Percentiles rank a stretch among this genome's conserved stretches.
Conservation (phyloP, 176 grass and related monocot species). For the Aegilops bicornis region DNA sequence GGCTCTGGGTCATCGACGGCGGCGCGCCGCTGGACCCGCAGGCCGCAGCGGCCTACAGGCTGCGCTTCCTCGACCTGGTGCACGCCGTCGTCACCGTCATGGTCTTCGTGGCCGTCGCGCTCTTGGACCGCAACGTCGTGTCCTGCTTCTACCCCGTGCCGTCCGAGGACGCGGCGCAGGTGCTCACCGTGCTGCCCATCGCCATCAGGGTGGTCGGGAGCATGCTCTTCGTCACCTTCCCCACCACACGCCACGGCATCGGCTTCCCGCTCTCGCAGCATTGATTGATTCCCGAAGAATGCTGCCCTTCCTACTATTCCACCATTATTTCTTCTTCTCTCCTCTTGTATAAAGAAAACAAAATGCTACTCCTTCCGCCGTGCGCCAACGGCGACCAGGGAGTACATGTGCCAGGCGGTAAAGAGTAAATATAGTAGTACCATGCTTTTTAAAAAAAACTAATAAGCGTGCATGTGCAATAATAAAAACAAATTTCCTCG, state of each 20-base stretch:
- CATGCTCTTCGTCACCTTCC: constrained; percentile 78
- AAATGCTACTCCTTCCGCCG: too few species aligned
- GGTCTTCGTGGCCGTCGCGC: constrained; percentile 70
- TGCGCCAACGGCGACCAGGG: too few species aligned
- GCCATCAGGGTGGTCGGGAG: constrained; percentile 70
- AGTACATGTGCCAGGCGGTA: too few species aligned
- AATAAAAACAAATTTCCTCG: too few species aligned
- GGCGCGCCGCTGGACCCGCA: constrained; percentile 37
- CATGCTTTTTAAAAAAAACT: too few species aligned
- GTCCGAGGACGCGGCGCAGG: constrained; percentile 54
- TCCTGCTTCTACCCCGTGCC: constrained; percentile 77
- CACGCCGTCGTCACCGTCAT: constrained; percentile 63
- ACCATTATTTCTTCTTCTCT: too few species aligned
- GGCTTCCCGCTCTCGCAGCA: constrained; percentile 65
- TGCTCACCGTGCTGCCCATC: constrained; percentile 64
- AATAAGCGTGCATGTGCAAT: too few species aligned
- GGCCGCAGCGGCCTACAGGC: constrained; percentile 20
- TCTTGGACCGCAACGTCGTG: constrained; percentile 81
- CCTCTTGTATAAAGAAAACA: too few species aligned
- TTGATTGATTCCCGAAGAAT: background rate
- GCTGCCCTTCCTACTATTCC: too few species aligned
- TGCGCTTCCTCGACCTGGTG: constrained; percentile 61
- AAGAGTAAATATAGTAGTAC: too few species aligned
- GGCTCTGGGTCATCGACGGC: constrained; percentile 80
- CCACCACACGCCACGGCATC: constrained; percentile 76